Evolutionary conservation across 352 stramenopile genomes (phyloP).

Genomic region (Phytophthora multivora): DNA sequence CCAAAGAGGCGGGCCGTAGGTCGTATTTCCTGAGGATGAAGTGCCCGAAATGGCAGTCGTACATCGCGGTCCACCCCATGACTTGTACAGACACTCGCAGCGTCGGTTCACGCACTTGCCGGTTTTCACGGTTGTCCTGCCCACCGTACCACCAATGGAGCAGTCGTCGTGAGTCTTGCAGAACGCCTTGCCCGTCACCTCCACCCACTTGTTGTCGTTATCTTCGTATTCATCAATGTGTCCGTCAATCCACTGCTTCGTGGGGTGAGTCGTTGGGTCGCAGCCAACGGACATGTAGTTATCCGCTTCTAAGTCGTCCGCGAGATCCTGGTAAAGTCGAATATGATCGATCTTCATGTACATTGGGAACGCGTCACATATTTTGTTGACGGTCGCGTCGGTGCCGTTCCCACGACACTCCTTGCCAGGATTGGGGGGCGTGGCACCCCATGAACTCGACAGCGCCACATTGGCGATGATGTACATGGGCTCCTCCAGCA

Average conservation of each 20-base stretch:
- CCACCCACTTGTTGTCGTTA: slow-evolving; percentile 42
- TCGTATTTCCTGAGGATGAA: slow-evolving; percentile 10
- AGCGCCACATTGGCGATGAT: slow-evolving; percentile 95
- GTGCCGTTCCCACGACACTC: slow-evolving; percentile 33
- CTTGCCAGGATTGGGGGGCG: slow-evolving; percentile 26
- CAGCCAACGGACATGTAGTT: slow-evolving; percentile 62
- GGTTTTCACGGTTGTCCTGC: slow-evolving; percentile 31
- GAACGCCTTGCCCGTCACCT: slow-evolving; percentile 51
- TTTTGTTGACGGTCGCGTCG: slow-evolving; percentile 45
- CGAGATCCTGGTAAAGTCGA: slow-evolving; percentile 75
- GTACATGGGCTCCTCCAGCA: slow-evolving; percentile 93
- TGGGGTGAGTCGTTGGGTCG: slow-evolving; percentile 53
- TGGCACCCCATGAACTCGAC: slow-evolving; percentile 69
- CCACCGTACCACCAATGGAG: slow-evolving; percentile 37
- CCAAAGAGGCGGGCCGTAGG: slow-evolving; percentile 21
- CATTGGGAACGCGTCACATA: slow-evolving; percentile 54
- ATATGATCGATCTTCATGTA: slow-evolving; percentile 66
- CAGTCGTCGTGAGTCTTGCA: slow-evolving; percentile 55
- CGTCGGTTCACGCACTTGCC: slow-evolving; percentile 50
- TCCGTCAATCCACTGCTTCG: slow-evolving; percentile 58
- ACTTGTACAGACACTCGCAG: slow-evolving; percentile 45
- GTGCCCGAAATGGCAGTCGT: slow-evolving; percentile 16
- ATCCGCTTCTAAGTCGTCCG: slow-evolving; percentile 32
- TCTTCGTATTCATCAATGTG: slow-evolving; percentile 68
- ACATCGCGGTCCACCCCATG: slow-evolving; percentile 48